Evolutionary conservation across 2,329 filamentous ascomycete genomes (phyloP).

Genomic region (Pyrenophora tritici-repentis): DNA sequence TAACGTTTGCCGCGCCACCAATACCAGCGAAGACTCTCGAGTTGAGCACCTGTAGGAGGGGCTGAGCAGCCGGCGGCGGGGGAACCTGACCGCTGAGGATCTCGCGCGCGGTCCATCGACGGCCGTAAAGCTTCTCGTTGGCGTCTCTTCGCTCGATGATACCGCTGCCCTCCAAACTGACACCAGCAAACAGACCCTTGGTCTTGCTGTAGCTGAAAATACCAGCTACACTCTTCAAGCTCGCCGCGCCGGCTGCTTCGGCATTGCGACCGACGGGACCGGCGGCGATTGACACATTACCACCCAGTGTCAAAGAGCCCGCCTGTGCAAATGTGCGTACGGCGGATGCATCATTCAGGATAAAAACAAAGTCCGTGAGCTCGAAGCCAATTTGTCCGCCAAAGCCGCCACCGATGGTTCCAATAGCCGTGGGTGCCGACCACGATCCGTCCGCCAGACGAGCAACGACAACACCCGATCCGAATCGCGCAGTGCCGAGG

Average conservation of each 20-base stretch:
- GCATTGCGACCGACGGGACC: slow-evolving; percentile 93
- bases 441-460: slow-evolving; percentile 76
- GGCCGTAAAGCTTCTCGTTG: slow-evolving; percentile 93
- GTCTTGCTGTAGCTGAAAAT: slow-evolving; percentile 98
- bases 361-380: slow-evolving; percentile 95
- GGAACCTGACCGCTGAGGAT: slow-evolving; percentile 78
- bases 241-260: slow-evolving; percentile 92
- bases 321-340: slow-evolving; percentile 94
- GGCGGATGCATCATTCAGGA: slow-evolving; percentile 87
- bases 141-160: slow-evolving; percentile 95
- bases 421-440: slow-evolving; percentile 82
- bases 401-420: slow-evolving; percentile 79
- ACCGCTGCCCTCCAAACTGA: slow-evolving; percentile 89
- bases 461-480: slow-evolving; percentile 80
- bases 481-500: slow-evolving; percentile 79
- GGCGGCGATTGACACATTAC: slow-evolving; percentile 94
- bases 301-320: slow-evolving; percentile 88
- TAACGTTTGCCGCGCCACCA: slow-evolving; percentile 41
- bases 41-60: slow-evolving; percentile 83
- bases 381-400: slow-evolving; percentile 88
- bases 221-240: slow-evolving; percentile 83
- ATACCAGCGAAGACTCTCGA: slow-evolving; percentile 80
- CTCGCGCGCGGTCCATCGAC: slow-evolving; percentile 77
- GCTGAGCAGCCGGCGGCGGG: slow-evolving; percentile 79
- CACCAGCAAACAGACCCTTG: slow-evolving; percentile 94